Percentiles rank a stretch among this genome's conserved stretches.
phyloP scores from a whole-genome alignment of 257 asterid species.

The Verbena officinalis region DNA sequence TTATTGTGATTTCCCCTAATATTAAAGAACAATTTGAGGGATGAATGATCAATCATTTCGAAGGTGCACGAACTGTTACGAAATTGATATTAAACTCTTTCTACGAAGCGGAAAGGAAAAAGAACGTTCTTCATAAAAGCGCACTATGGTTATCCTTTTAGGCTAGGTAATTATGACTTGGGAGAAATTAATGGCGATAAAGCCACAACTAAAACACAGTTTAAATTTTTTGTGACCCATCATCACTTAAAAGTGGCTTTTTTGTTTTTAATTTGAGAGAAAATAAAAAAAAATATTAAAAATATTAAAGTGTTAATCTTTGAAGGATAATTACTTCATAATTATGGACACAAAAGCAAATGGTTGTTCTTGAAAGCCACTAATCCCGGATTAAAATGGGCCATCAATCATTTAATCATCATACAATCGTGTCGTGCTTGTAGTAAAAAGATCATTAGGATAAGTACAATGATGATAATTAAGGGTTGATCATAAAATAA shows the following conservation, averaged over 20 bases:
- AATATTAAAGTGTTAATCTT: conserved; percentile 6
- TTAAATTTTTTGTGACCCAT: conserved; percentile 31
- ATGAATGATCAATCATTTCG: too few relatives aligned
- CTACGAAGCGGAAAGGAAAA: conserved; percentile 20
- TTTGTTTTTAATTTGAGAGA: conserved; percentile 3
- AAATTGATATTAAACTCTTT: conserved; percentile 22
- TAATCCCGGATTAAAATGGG: conserved; percentile 46
- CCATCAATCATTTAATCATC: conserved; percentile 35
- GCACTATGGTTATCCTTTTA: conserved; percentile 33
- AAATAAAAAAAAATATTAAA: neutral
- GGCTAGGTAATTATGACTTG: conserved; percentile 48
- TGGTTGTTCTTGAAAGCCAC: conserved; percentile 48
- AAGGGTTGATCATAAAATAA: neutral
- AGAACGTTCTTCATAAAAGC: conserved; percentile 35
- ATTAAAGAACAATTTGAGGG: too few relatives aligned
- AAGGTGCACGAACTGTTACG: too few relatives aligned
- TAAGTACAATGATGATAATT: conserved; percentile 1
- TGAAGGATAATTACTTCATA: conserved; percentile 37
- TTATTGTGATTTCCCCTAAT: too few relatives aligned
- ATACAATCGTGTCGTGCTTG: too few relatives aligned
- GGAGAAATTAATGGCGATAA: conserved; percentile 21
- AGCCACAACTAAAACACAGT: conserved; percentile 10
- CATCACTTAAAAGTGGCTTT: conserved; percentile 38
- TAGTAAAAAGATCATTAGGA: conserved; percentile 25
- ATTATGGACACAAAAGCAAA: conserved; percentile 34